Evolutionary conservation across 2,329 filamentous ascomycete species (phyloP), one percentile per base, ranked within the genome.

Genomic region (Amauroascus verrucosus): DNA sequence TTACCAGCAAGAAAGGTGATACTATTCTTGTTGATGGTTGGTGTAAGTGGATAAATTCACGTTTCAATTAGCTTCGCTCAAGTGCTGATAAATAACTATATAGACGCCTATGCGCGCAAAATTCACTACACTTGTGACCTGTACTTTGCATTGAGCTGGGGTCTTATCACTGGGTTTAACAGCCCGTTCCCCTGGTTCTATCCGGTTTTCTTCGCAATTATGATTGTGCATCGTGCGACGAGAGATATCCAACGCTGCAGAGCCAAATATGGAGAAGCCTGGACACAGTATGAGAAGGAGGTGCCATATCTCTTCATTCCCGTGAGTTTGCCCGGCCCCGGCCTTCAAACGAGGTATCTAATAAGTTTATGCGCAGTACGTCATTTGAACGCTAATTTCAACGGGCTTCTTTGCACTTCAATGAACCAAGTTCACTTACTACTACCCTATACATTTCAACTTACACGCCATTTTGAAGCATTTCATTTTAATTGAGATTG

Each of bases 101-200:
- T 57, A 77, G 75, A 88, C 60, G 84, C 83, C 56, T 77, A 83
- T 61, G 86, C 86, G 26, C 80, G 87, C 60, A 93, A 88, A 72
- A 78, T 86, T 48, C 86, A 91, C 69, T 93, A 93, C 70, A 83
- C 84, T 1, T 88, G 85, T 66, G 87, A 93, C 67, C 69, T 85
- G 4, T 90, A 80, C 72, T 91, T 91, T 64, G 84, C 87, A 6
- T 66, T 87, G 52, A 79, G 75, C 57, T 93, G 87, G 87, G 87
- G 83, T 22, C 69, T 90, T n/a, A 83, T 91, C 60, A 88, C 85
- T 2, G 87, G 87, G 9, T 90, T 91, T 71, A 75, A 75, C 33
- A 88, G 83, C 64, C 86, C 87, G 0, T 90, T 91, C 71, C 88
- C 88, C 0, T 94, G 88, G 86, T 93, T 94, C 70, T 91, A 94